These are phyloP conservation scores for Neotropicomus parvogracilis DNA, from an alignment of 1,284 basidiomycete species.

Conservation along the genomic window DNA sequence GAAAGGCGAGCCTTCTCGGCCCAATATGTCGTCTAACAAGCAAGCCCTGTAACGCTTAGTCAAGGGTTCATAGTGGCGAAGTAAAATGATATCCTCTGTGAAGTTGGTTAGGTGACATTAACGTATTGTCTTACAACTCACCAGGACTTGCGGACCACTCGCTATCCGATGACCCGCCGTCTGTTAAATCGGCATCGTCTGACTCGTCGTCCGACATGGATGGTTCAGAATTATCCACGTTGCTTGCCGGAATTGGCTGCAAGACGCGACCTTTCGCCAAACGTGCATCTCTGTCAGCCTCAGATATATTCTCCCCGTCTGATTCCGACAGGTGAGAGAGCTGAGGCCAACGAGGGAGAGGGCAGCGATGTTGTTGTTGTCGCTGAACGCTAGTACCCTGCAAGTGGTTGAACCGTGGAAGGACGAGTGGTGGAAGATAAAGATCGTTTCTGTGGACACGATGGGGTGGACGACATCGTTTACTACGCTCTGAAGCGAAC, in stretches of 20 bases:
- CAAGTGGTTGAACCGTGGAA: constrained; percentile 33
- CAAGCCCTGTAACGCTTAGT: constrained; percentile 33
- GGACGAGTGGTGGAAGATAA: constrained; percentile 52
- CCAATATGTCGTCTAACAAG: constrained; percentile 29
- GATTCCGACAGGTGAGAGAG: constrained; percentile 53
- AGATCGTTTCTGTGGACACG: constrained; percentile 45
- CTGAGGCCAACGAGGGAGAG: constrained; percentile 24
- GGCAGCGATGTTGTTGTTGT: constrained; percentile 7
- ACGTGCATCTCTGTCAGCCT: constrained; percentile 62
- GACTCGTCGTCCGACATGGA: constrained; percentile 72
- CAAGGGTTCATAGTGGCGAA: constrained; percentile 28
- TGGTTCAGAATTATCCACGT: constrained; percentile 43
- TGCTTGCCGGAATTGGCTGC: constrained; percentile 31
- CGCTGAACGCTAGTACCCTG: constrained; percentile 2
- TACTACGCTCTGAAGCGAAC: not conserved
- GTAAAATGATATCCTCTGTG: constrained; percentile 19
- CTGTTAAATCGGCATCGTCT: constrained; percentile 65
- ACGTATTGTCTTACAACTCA: constrained; percentile 12
- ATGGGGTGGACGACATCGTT: constrained; percentile 19
- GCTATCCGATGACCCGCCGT: constrained; percentile 49
- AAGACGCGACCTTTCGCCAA: constrained; percentile 58
- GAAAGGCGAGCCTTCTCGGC: constrained; percentile 39
- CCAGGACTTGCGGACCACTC: constrained; percentile 47
- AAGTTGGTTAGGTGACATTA: constrained; percentile 10
- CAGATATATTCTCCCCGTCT: constrained; percentile 58